phyloP scores from a whole-genome alignment of 108 stramenopile species.

The Parietichytrium sp. region DNA sequence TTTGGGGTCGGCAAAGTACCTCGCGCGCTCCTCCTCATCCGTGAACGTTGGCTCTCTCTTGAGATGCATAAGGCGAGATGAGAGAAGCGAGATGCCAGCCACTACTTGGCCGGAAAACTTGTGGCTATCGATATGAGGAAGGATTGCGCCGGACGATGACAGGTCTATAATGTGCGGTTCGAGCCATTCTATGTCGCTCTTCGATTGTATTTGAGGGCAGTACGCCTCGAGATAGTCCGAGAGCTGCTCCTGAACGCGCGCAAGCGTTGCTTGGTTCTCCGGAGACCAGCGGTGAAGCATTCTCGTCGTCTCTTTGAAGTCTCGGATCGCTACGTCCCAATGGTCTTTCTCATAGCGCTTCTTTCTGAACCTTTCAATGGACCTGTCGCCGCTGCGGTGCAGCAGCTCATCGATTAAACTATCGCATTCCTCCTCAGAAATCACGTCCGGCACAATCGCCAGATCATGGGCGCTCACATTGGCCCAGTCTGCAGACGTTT shows the following conservation, averaged over 20 bases:
- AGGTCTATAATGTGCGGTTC: constrained; percentile 83
- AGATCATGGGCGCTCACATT: neutral
- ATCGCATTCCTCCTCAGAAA: constrained; percentile 10
- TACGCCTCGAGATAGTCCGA: constrained; percentile 52
- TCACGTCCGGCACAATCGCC: neutral
- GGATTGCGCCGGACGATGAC: constrained; percentile 67
- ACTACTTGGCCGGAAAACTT: constrained; percentile 81
- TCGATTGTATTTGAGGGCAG: constrained; percentile 37
- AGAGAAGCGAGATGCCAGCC: constrained; percentile 75
- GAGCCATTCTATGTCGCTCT: constrained; percentile 43
- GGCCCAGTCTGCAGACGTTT: neutral
- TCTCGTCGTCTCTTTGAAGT: constrained; percentile 78
- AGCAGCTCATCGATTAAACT: constrained; percentile 2
- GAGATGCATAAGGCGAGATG: neutral
- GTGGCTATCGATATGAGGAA: constrained; percentile 81
- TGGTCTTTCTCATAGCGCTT: constrained; percentile 71
- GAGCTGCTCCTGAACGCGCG: constrained; percentile 59
- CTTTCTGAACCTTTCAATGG: constrained; percentile 7
- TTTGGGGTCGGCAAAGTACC: no score
- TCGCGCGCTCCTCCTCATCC: no score
- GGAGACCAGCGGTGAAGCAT: neutral
- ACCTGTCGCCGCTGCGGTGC: neutral
- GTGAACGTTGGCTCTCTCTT: neutral
- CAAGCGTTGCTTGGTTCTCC: constrained; percentile 51
- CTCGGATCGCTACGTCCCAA: constrained; percentile 82